phyloP scores from a whole-genome alignment of 306 rosid species.

The Medicago truncatula region DNA sequence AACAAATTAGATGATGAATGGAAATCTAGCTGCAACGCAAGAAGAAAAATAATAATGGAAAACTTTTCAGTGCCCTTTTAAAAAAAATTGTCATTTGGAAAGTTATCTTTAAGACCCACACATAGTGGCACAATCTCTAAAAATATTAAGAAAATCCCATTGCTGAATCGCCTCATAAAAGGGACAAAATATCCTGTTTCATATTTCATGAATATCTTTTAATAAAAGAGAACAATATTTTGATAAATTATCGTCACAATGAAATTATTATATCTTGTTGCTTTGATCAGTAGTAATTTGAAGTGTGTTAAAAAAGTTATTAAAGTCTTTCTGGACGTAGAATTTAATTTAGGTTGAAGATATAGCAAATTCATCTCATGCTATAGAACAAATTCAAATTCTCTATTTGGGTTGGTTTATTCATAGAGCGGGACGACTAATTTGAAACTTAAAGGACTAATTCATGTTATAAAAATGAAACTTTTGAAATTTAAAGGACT shows the following conservation, averaged over 20 bases:
- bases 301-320: no score
- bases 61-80: neutral
- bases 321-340: no score
- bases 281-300: no score
- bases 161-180: slow-evolving; percentile 10
- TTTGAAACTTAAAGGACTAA: no score
- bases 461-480: no score
- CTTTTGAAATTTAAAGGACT: no score
- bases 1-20: neutral
- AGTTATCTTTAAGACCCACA: slow-evolving; percentile 25
- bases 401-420: no score
- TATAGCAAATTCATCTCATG: no score
- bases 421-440: no score
- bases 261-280: neutral
- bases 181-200: neutral
- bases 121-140: slow-evolving; percentile 11
- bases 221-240: neutral
- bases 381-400: no score
- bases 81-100: neutral
- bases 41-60: neutral
- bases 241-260: neutral
- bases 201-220: neutral
- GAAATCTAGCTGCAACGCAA: slow-evolving; percentile 30
- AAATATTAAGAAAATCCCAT: slow-evolving; percentile 5
- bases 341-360: no score